phyloP scores from a whole-genome alignment of 2,329 filamentous ascomycete species.

The Ascomycota sp. region DNA sequence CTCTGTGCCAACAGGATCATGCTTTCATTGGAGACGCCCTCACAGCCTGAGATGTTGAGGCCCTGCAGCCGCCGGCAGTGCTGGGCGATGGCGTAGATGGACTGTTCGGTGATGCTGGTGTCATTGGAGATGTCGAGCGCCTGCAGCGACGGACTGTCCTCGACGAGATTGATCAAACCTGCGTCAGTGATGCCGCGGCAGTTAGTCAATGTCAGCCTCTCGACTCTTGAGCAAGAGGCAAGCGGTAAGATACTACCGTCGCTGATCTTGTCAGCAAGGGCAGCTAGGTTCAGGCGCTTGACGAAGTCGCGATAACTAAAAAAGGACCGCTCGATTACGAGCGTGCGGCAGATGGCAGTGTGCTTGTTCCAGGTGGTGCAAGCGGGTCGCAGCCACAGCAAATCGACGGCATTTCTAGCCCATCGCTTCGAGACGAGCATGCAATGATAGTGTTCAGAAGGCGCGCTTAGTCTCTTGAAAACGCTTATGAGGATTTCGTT shows the following conservation, averaged over 20 bases:
- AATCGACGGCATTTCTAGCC: slow-evolving; percentile 79
- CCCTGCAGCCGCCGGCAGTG: slow-evolving; percentile 78
- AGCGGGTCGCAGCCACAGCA: slow-evolving; percentile 84
- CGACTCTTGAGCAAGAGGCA: slow-evolving; percentile 69
- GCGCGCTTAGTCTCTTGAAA: slow-evolving; percentile 62
- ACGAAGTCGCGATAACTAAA: slow-evolving; percentile 83
- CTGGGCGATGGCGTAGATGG: slow-evolving; percentile 56
- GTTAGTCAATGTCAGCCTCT: slow-evolving; percentile 80
- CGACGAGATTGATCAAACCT: slow-evolving; percentile 60
- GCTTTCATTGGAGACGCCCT: slow-evolving; percentile 67
- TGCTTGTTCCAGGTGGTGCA: slow-evolving; percentile 78
- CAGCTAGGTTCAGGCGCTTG: slow-evolving; percentile 76
- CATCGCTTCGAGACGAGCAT: slow-evolving; percentile 91
- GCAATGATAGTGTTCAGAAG: slow-evolving; percentile 63
- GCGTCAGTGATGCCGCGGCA: slow-evolving; percentile 70
- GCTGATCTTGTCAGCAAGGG: slow-evolving; percentile 53
- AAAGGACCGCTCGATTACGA: slow-evolving; percentile 52
- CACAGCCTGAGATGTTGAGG: slow-evolving; percentile 77
- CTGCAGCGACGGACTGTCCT: slow-evolving; percentile 60
- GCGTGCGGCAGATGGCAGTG: slow-evolving; percentile 58
- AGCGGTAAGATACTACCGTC: slow-evolving; percentile 78
- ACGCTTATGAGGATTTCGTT: slow-evolving; percentile 89
- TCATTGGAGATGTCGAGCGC: slow-evolving; percentile 80
- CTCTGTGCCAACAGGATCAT: slow-evolving; percentile 60
- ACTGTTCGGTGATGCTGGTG: slow-evolving; percentile 65